Percentiles rank a stretch among this genome's conserved stretches.
Conservation (phyloP, 2,329 filamentous ascomycete genomes). For the Dendrostoma leiphaemia region DNA sequence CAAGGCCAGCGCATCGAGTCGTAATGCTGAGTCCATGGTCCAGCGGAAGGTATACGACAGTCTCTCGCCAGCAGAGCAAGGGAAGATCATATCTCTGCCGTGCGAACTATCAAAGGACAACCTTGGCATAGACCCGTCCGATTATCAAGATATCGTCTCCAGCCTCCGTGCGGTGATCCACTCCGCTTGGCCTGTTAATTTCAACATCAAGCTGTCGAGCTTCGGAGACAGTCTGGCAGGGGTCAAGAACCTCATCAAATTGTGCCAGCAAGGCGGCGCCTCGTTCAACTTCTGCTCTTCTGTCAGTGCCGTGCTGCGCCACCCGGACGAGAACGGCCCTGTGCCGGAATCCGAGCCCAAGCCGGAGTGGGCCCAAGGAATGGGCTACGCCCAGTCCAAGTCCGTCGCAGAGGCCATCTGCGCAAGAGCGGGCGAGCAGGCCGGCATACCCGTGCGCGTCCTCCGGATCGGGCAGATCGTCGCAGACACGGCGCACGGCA, state of each 20-base stretch:
- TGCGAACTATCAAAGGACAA: slow-evolving; percentile 36
- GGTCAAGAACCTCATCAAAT: slow-evolving; percentile 39
- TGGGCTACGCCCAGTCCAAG: slow-evolving; percentile 44
- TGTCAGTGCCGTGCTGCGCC: slow-evolving; percentile 40
- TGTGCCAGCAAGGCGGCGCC: slow-evolving; percentile 26
- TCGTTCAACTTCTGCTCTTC: slow-evolving; percentile 51
- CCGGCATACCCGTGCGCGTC: slow-evolving; percentile 32
- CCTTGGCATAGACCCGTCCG: slow-evolving; percentile 35
- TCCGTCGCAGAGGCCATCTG: slow-evolving; percentile 39
- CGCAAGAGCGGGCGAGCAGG: slow-evolving; percentile 29
- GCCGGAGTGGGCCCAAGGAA: slow-evolving; percentile 36
- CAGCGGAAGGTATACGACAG: slow-evolving; percentile 13
- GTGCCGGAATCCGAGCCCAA: slow-evolving; percentile 36
- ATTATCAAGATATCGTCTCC: slow-evolving; percentile 27
- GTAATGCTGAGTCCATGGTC: slow-evolving; percentile 16
- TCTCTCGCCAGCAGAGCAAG: slow-evolving; percentile 20
- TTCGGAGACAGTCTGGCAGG: slow-evolving; percentile 50
- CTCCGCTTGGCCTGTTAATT: slow-evolving; percentile 55
- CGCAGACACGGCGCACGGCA: slow-evolving; percentile 42
- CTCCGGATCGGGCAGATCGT: slow-evolving; percentile 51
- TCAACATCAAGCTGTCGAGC: slow-evolving; percentile 49
- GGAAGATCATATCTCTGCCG: slow-evolving; percentile 37
- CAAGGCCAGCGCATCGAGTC: slow-evolving; percentile 20
- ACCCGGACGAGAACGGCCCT: slow-evolving; percentile 21
- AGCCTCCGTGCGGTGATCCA: slow-evolving; percentile 45